Evolutionary conservation across 805 yeast species (phyloP).

Genomic region (Saturnispora sanitii): DNA sequence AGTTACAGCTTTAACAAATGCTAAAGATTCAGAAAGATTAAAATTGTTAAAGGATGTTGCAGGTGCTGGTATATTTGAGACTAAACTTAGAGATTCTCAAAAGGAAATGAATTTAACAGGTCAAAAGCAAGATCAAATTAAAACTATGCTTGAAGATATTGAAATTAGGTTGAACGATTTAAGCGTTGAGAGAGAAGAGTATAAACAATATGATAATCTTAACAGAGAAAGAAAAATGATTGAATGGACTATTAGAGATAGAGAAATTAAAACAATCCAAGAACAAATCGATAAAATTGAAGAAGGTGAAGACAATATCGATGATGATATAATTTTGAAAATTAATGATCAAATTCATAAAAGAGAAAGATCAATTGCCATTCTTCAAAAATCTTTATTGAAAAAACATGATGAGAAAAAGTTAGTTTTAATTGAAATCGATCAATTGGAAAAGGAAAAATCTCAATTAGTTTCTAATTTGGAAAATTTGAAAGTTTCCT

Average conservation of each 20-base stretch:
- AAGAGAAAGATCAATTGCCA: constrained; percentile 44
- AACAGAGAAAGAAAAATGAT: constrained; percentile 60
- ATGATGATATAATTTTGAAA: constrained; percentile 42
- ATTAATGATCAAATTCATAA: constrained; percentile 45
- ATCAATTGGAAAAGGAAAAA: constrained; percentile 30
- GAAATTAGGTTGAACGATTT: constrained; percentile 67
- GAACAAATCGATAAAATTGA: constrained; percentile 54
- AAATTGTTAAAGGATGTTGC: constrained; percentile 81
- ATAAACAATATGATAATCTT: constrained; percentile 55
- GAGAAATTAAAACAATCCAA: constrained; percentile 59
- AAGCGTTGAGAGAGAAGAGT: constrained; percentile 68
- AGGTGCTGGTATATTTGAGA: constrained; percentile 88
- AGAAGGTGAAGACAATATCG: constrained; percentile 34
- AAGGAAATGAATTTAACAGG: constrained; percentile 72
- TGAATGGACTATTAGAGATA: constrained; percentile 67
- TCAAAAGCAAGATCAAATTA: constrained; percentile 60
- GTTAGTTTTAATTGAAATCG: constrained; percentile 44
- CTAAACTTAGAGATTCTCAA: constrained; percentile 64
- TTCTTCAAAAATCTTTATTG: constrained; percentile 36
- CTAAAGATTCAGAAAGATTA: constrained; percentile 76
- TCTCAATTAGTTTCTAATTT: constrained; percentile 32
- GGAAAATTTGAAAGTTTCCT: constrained; percentile 34
- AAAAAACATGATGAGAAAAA: constrained; percentile 40
- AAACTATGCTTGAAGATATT: constrained; percentile 60
- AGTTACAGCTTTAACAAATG: constrained; percentile 79